These are phyloP conservation scores for Neurospora sp. DNA, from an alignment of 495 filamentous ascomycete genomes.

Conservation along the genomic window DNA sequence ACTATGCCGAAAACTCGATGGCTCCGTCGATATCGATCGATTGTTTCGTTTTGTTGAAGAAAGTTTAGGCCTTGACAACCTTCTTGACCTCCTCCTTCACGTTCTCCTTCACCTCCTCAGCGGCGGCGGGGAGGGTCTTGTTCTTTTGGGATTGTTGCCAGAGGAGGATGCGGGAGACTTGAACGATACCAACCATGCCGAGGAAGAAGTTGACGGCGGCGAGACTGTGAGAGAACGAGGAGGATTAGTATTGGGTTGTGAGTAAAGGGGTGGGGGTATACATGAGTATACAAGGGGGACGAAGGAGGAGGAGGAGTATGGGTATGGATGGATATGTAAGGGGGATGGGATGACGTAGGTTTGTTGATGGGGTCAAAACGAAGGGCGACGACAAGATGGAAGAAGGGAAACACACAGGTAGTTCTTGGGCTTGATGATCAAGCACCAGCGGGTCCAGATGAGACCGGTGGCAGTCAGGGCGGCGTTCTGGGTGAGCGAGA, in stretches of 20 bases:
- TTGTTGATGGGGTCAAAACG: not conserved
- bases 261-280: not conserved
- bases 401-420: conserved; percentile 50
- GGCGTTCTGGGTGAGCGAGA: conserved; percentile 82
- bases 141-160: conserved; percentile 54
- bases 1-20: not conserved
- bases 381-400: not conserved
- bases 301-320: not conserved
- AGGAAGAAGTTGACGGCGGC: conserved; percentile 99
- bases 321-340: not conserved
- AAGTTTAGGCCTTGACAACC: conserved; percentile 11
- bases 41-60: not conserved
- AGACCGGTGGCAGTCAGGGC: conserved; percentile 80
- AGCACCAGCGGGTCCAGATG: conserved; percentile 98
- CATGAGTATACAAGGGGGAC: not conserved
- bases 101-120: conserved; percentile 35
- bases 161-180: conserved; percentile 64
- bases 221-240: conserved; percentile 41
- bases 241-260: not conserved
- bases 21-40: not conserved
- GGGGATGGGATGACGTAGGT: not conserved
- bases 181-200: conserved; percentile 70
- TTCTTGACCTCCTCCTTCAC: conserved; percentile 34
- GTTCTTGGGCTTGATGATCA: conserved; percentile 91
- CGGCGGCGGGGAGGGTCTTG: conserved; percentile 41